These are phyloP conservation scores for Coriolopsis trogii DNA, from an alignment of 1,284 basidiomycete species.

Conservation along the genomic window DNA sequence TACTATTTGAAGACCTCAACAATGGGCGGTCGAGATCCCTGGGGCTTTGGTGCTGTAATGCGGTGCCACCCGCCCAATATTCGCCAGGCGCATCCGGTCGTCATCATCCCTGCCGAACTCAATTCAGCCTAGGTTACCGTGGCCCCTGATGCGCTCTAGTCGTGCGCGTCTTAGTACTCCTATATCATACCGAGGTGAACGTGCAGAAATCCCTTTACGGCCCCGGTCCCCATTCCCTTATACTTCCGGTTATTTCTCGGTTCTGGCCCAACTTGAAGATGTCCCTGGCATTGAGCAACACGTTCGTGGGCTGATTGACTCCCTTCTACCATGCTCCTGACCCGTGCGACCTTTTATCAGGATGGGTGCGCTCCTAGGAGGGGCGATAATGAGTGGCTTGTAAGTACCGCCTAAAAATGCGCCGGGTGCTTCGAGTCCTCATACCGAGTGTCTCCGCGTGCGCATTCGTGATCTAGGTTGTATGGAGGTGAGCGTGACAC, in stretches of 20 bases:
- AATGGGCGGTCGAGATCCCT: no score
- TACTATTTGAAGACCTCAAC: no score
- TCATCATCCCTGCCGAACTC: no score
- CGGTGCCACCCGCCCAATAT: no score
- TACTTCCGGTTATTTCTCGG: not conserved
- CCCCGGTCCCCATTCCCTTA: not conserved
- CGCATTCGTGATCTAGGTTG: constrained; percentile 28
- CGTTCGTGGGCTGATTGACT: constrained; percentile 12
- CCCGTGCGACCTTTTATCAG: constrained; percentile 25
- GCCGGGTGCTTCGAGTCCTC: no score
- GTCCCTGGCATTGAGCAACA: constrained; percentile 13
- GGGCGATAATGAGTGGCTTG: constrained; percentile 49
- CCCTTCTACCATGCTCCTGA: not conserved
- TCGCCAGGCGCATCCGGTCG: no score
- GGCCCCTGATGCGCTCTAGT: no score
- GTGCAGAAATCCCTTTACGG: not conserved
- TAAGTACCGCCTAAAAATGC: constrained; percentile 25
- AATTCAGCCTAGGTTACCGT: no score
- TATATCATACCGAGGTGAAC: no score
- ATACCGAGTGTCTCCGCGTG: not conserved
- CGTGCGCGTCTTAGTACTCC: no score
- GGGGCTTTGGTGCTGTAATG: no score
- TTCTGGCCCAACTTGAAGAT: constrained; percentile 8
- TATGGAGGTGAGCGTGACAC: constrained; percentile 54
- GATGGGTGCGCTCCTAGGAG: constrained; percentile 50